phyloP scores from a whole-genome alignment of 805 yeast species.

The Ogataea paradorogensis region DNA sequence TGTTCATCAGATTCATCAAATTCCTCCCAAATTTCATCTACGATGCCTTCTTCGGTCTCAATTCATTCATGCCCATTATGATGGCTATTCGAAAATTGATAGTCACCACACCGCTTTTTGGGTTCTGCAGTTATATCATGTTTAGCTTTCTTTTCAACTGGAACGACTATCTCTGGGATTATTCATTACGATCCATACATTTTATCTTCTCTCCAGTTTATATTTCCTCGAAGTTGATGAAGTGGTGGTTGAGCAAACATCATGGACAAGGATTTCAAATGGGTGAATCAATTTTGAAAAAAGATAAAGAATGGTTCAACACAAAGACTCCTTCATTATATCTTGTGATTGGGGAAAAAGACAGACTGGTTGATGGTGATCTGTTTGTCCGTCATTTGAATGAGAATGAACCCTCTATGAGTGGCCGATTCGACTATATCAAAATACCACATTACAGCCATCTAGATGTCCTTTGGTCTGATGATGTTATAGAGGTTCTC shows the following conservation, averaged over 20 bases:
- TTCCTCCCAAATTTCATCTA: slow-evolving; percentile 42
- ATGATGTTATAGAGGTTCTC: slow-evolving; percentile 62
- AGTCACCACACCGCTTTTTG: slow-evolving; percentile 52
- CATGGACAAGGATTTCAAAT: slow-evolving; percentile 44
- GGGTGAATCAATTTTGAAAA: slow-evolving; percentile 50
- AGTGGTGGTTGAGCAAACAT: slow-evolving; percentile 78
- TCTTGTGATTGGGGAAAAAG: slow-evolving; percentile 69
- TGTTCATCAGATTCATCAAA: slow-evolving; percentile 63
- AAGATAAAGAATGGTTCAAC: slow-evolving; percentile 53
- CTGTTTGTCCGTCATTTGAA: slow-evolving; percentile 62
- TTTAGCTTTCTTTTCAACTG: slow-evolving; percentile 86
- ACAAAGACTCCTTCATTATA: slow-evolving; percentile 54
- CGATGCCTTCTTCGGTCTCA: slow-evolving; percentile 65
- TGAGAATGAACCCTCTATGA: slow-evolving; percentile 50
- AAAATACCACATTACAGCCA: slow-evolving; percentile 71
- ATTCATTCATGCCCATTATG: slow-evolving; percentile 77
- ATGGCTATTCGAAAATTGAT: slow-evolving; percentile 51
- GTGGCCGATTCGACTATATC: slow-evolving; percentile 34
- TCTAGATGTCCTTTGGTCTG: slow-evolving; percentile 91
- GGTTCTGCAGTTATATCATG: slow-evolving; percentile 70
- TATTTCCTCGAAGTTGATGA: slow-evolving; percentile 77
- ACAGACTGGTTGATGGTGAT: slow-evolving; percentile 74
- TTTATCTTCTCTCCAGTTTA: slow-evolving; percentile 84
- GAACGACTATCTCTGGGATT: slow-evolving; percentile 79
- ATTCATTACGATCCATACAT: slow-evolving; percentile 61